A percentile compares a stretch with the other conserved stretches of the same genome.
These are phyloP conservation scores for Postia placenta DNA, from an alignment of 768 basidiomycete genomes.

Conservation along the genomic window DNA sequence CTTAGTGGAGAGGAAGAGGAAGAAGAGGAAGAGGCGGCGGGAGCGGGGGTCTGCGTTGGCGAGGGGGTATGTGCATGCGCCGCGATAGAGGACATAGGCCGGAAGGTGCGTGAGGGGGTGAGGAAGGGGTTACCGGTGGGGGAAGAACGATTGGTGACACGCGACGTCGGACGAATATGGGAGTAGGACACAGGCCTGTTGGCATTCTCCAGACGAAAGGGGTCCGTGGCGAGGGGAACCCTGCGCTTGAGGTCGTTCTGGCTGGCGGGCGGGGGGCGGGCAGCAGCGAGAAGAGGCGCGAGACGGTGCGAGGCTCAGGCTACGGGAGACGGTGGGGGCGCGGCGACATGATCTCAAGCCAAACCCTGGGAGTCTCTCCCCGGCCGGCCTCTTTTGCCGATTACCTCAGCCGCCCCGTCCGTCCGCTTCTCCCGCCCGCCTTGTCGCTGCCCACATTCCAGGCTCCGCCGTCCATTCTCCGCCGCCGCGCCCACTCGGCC, in stretches of 20 bases:
- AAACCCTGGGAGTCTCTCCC: constrained; percentile 2
- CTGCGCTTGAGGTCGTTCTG: constrained; percentile 18
- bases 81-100: constrained; percentile 15
- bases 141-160: constrained; percentile 10
- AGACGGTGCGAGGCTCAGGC: constrained; percentile 10
- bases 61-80: constrained; percentile 30
- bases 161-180: constrained; percentile 11
- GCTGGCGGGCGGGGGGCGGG: constrained; percentile 23
- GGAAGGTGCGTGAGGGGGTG: constrained; percentile 16
- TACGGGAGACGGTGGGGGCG: constrained; percentile 11
- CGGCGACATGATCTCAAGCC: constrained; percentile 14
- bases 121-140: constrained; percentile 17
- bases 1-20: constrained; percentile 23
- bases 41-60: constrained; percentile 36
- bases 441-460: background rate
- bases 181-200: constrained; percentile 18
- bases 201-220: constrained; percentile 26
- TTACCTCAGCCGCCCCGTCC: constrained; percentile 4
- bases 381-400: background rate
- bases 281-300: constrained; percentile 20
- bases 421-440: background rate
- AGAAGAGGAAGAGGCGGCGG: constrained; percentile 19
- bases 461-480: background rate
- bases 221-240: constrained; percentile 8
- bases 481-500: background rate